Conservation (phyloP, 345 rosid genomes). For the Brassica nigra region DNA sequence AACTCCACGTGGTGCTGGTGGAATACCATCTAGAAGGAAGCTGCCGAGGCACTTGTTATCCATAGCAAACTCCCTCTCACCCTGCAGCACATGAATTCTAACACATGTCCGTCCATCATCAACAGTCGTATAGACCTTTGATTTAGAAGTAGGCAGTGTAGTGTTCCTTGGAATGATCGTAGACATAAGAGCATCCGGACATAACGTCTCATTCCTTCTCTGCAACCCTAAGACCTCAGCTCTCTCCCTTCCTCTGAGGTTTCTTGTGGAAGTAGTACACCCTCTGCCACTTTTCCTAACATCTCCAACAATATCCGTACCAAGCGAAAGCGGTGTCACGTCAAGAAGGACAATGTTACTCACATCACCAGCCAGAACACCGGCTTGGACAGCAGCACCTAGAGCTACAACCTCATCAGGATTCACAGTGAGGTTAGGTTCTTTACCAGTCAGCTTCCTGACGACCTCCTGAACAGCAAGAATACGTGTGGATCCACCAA, state of each 20-base stretch:
- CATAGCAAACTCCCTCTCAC: constrained; percentile 92
- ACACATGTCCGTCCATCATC: constrained; percentile 98
- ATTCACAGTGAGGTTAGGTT: constrained; percentile 92
- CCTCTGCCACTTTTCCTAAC: constrained; percentile 31
- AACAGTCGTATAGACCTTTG: constrained; percentile 97
- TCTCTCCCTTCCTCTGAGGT: no score
- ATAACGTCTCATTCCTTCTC: no score
- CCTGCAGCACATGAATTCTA: constrained; percentile 91
- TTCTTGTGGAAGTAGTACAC: no score
- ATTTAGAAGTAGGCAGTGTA: constrained; percentile 92
- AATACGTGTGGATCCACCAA: constrained; percentile 98
- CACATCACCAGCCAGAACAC: constrained; percentile 93
- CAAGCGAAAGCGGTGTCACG: constrained; percentile 84
- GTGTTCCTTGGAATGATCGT: constrained; percentile 93
- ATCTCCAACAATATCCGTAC: constrained; percentile 91
- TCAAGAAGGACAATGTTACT: constrained; percentile 92
- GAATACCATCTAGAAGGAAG: constrained; percentile 74
- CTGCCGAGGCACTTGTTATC: constrained; percentile 90
- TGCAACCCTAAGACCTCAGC: no score
- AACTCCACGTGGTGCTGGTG: constrained; percentile 90
- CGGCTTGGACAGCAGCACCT: constrained; percentile 93
- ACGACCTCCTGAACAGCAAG: constrained; percentile 95
- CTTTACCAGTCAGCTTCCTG: constrained; percentile 85
- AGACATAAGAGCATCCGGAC: no score
- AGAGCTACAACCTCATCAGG: constrained; percentile 99